phyloP scores from a whole-genome alignment of 2,329 filamentous ascomycete genomes.

The Trichoderma lentiforme region DNA sequence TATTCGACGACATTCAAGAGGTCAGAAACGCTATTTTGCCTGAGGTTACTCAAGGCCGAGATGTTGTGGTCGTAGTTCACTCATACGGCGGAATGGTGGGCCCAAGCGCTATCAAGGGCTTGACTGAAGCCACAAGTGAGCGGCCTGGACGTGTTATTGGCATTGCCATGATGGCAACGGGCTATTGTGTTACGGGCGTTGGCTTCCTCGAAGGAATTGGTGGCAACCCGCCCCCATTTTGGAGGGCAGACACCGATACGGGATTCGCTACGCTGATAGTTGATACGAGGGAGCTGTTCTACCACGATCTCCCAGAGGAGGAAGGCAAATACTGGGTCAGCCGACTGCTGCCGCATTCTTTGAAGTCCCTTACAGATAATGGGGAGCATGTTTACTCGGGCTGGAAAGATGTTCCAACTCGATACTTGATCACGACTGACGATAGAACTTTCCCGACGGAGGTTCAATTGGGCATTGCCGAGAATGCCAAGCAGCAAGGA shows the following conservation, averaged over 20 bases:
- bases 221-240: slow-evolving; percentile 42
- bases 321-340: slow-evolving; percentile 43
- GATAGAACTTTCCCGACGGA: slow-evolving; percentile 40
- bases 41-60: slow-evolving; percentile 35
- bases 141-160: slow-evolving; percentile 40
- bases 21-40: slow-evolving; percentile 34
- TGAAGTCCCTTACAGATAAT: slow-evolving; percentile 45
- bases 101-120: slow-evolving; percentile 43
- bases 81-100: slow-evolving; percentile 49
- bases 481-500: slow-evolving; percentile 38
- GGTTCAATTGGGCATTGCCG: slow-evolving; percentile 37
- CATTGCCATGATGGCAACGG: slow-evolving; percentile 43
- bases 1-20: slow-evolving; percentile 41
- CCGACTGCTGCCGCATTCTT: slow-evolving; percentile 39
- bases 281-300: slow-evolving; percentile 42
- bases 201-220: slow-evolving; percentile 41
- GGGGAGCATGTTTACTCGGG: slow-evolving; percentile 43
- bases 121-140: slow-evolving; percentile 28
- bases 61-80: slow-evolving; percentile 48
- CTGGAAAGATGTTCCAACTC: slow-evolving; percentile 46
- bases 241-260: slow-evolving; percentile 37
- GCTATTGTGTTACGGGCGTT: slow-evolving; percentile 37
- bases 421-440: slow-evolving; percentile 44
- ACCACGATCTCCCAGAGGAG: slow-evolving; percentile 45
- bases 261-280: slow-evolving; percentile 41